phyloP scores from a whole-genome alignment of 2,329 filamentous ascomycete species.

The Monilinia aucupariae region DNA sequence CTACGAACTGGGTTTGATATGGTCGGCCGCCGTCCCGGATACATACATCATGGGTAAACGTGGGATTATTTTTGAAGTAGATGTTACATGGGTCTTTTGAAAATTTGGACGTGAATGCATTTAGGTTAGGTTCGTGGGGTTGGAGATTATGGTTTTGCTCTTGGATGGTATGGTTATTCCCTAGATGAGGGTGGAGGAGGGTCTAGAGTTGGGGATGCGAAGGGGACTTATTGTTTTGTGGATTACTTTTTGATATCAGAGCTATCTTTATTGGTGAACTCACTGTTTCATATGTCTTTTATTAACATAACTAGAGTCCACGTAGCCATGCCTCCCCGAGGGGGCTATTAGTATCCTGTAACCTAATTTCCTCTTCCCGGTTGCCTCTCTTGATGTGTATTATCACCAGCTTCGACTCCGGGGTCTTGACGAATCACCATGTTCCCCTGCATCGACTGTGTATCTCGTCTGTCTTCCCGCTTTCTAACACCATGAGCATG shows the following conservation, averaged over 20 bases:
- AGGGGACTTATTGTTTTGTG: neutral
- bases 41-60: no score
- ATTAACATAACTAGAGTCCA: neutral
- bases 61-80: neutral
- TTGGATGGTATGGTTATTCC: neutral
- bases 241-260: no score
- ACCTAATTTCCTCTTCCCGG: no score
- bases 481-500: no score
- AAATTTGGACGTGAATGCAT: neutral
- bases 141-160: neutral
- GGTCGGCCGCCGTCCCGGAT: neutral
- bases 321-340: no score
- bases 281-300: no score
- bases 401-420: neutral
- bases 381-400: neutral
- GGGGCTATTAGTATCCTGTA: neutral
- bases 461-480: no score
- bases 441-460: no score
- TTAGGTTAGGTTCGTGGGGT: neutral
- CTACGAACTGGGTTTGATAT: neutral
- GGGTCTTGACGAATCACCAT: no score
- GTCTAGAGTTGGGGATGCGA: neutral
- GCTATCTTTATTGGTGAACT: no score
- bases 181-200: neutral
- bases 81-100: no score